Evolutionary conservation across 2,329 filamentous ascomycete species (phyloP), one percentile per base, ranked within the genome.

Genomic region (Aaosphaeria pasadenensis): DNA sequence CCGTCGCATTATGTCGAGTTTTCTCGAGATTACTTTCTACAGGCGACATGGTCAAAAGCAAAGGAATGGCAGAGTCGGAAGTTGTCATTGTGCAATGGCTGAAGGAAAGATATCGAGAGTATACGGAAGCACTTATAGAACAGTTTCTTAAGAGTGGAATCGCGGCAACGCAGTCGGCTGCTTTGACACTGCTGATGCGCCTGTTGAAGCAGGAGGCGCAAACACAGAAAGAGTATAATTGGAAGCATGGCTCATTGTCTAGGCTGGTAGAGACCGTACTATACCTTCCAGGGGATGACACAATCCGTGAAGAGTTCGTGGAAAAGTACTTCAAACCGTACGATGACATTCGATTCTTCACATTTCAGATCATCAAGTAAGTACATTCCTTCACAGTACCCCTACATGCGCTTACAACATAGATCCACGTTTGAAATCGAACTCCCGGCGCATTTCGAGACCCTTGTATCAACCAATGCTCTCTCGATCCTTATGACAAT

Each of bases 261-360:
- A 77, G 81, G 7, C 78, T 95, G 30, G 72, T 96, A 7, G 71
- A 76, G 35, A 75, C 75, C 0, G 60, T 96, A 3, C 64, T 95
- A 13, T 72, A 77, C 30, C 76, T 82, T 5, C 74, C 77, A 30
- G 76, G 81, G 39, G 76, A 78, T 17, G 79, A 82, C 36, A 77
- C 80, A 33, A 75, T 86, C n/a, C 80, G 84, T 44, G 77, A 83
- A 42, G 85, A 89, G 47, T 96, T 92, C 55, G 77, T 87, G 29
- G 81, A 88, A 49, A 89, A 89, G 56, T 96, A 85, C 65, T 77
- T 91, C 43, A 85, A 88, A 65, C 79, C 86, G 67, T 91, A 86
- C 64, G 88, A 94, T 61, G 94, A 97, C 69, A 78, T 96, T 51
- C 81, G 89, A 54, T 95, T 86, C 68, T 90, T 88, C 68, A 89